phyloP scores from a whole-genome alignment of 305 asterid genomes.

The Lippia alba region DNA sequence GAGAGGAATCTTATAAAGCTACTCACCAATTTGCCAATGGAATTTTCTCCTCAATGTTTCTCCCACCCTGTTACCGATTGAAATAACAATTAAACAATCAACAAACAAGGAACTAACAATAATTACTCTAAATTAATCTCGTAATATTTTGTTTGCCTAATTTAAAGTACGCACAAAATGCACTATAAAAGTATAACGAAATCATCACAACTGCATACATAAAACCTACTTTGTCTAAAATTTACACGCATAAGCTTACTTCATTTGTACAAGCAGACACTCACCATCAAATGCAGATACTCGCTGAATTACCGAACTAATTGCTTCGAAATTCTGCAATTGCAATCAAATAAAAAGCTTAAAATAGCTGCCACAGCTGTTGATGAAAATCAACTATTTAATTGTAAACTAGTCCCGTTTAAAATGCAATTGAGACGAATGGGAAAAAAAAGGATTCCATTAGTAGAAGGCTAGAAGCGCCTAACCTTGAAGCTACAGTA shows the following conservation, averaged over 20 bases:
- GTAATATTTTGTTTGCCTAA: too few relatives aligned
- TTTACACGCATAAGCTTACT: neutral
- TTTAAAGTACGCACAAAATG: too few relatives aligned
- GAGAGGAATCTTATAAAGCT: neutral
- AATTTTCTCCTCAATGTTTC: neutral
- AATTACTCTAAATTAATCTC: too few relatives aligned
- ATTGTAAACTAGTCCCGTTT: neutral
- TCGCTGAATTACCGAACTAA: neutral
- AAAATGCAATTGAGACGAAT: neutral
- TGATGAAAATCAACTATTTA: neutral
- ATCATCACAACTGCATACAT: neutral
- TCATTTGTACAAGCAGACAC: conserved; percentile 4
- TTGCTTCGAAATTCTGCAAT: conserved; percentile 5
- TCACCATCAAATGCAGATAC: neutral
- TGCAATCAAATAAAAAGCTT: neutral
- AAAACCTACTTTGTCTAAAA: neutral
- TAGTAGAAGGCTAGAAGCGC: neutral
- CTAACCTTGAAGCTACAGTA: neutral
- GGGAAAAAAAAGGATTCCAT: neutral
- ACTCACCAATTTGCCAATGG: neutral
- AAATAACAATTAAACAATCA: neutral
- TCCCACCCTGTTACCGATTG: neutral
- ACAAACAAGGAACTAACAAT: neutral
- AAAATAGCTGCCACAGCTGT: neutral
- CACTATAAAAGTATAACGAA: too few relatives aligned